Percentiles rank a stretch among this genome's conserved stretches.
phyloP scores from a whole-genome alignment of 345 rosid genomes.

The Nasturtium officinale region DNA sequence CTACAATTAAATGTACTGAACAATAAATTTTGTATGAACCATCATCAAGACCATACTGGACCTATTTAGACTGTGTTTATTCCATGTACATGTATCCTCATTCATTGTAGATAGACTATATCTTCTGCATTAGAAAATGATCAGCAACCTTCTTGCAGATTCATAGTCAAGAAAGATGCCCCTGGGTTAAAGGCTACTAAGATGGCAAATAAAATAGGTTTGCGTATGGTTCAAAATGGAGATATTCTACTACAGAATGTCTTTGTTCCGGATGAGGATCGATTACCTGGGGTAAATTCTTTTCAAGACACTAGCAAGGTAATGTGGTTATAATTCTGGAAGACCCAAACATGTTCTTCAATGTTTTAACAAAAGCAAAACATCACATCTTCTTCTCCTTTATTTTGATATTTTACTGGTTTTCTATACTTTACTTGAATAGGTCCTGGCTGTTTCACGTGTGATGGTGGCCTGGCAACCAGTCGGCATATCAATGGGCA shows the following conservation, averaged over 20 bases:
- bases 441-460: conserved; percentile 95
- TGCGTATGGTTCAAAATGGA: conserved; percentile 95
- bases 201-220: conserved; percentile 89
- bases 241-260: conserved; percentile 78
- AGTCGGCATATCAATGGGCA: conserved; percentile 90
- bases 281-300: conserved; percentile 85
- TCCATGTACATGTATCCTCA: conserved; percentile 6
- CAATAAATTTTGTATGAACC: background rate
- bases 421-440: conserved; percentile 9
- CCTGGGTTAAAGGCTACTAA: conserved; percentile 86
- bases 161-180: conserved; percentile 79
- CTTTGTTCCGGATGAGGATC: conserved; percentile 87
- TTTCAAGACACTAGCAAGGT: conserved; percentile 95
- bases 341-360: conserved; percentile 12
- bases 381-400: background rate
- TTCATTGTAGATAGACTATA: background rate
- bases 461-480: conserved; percentile 98
- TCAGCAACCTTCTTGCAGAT: conserved; percentile 57
- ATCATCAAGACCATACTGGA: background rate
- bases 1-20: background rate
- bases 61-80: background rate
- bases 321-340: conserved; percentile 9
- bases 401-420: background rate
- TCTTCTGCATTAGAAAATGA: conserved; percentile 10
- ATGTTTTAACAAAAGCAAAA: background rate